Conservation (phyloP, 768 basidiomycete genomes). For the Tricholoma terreum region DNA sequence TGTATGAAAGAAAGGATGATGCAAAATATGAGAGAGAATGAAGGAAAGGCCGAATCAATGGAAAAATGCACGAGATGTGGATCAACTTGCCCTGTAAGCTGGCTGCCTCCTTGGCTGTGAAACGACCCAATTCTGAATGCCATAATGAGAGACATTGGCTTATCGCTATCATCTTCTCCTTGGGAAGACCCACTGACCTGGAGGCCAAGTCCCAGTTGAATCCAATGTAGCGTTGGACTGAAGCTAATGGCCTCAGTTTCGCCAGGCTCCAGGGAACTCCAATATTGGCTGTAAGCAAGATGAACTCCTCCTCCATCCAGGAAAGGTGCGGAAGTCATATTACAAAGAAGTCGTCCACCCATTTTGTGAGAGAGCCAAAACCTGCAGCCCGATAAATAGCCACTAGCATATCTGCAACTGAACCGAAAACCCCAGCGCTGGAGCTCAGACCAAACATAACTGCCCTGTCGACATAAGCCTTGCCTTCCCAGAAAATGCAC, state of each 20-base stretch:
- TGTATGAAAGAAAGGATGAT: neutral
- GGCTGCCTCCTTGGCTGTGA: too few relatives aligned
- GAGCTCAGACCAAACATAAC: too few relatives aligned
- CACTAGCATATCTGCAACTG: conserved; percentile 18
- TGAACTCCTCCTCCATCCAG: conserved; percentile 26
- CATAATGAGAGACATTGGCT: conserved; percentile 10
- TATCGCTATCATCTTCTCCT: conserved; percentile 20
- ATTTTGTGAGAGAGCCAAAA: too few relatives aligned
- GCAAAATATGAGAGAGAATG: neutral
- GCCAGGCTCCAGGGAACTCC: too few relatives aligned
- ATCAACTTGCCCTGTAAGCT: too few relatives aligned
- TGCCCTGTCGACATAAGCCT: conserved; percentile 32
- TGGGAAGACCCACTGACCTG: conserved; percentile 20
- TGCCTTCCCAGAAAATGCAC: conserved; percentile 27
- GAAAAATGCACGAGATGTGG: conserved; percentile 26
- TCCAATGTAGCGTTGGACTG: conserved; percentile 27
- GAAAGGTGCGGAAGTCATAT: conserved; percentile 19
- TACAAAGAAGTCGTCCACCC: conserved; percentile 39
- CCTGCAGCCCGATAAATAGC: too few relatives aligned
- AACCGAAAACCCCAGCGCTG: conserved; percentile 26
- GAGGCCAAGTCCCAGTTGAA: conserved; percentile 32
- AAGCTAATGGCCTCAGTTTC: conserved; percentile 14
- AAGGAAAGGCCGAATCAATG: conserved; percentile 11
- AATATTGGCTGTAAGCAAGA: conserved; percentile 29
- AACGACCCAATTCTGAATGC: neutral